Conservation (phyloP, 805 yeast species). For the Diddensiella transvaalensis region DNA sequence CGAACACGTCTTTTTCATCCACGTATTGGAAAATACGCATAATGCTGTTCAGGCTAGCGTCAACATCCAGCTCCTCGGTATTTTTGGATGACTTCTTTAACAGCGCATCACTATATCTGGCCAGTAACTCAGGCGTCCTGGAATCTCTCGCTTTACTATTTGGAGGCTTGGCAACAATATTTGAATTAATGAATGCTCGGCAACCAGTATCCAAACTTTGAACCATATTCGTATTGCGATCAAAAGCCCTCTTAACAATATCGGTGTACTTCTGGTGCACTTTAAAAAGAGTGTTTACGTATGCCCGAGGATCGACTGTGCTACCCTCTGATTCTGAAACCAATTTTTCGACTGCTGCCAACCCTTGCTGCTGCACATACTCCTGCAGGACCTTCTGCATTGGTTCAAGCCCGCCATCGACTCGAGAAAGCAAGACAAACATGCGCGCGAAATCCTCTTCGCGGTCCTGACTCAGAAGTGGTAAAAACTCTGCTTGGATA, state of each 20-base stretch:
- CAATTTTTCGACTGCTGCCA: conserved; percentile 56
- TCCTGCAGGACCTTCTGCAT: conserved; percentile 67
- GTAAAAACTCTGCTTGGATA: conserved; percentile 71
- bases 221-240: conserved; percentile 70
- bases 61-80: conserved; percentile 66
- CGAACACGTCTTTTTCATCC: conserved; percentile 93
- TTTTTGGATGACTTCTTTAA: conserved; percentile 73
- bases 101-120: conserved; percentile 81
- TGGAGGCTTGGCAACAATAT: conserved; percentile 62
- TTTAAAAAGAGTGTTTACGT: conserved; percentile 70
- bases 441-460: conserved; percentile 72
- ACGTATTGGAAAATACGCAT: conserved; percentile 84
- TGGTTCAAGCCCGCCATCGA: conserved; percentile 74
- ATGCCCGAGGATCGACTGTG: conserved; percentile 65
- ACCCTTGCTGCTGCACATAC: conserved; percentile 66
- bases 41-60: conserved; percentile 67
- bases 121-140: conserved; percentile 88
- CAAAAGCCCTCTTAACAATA: conserved; percentile 65
- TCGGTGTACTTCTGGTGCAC: conserved; percentile 65
- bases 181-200: conserved; percentile 74
- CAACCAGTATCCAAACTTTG: conserved; percentile 90
- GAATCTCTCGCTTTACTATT: conserved; percentile 39
- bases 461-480: conserved; percentile 69
- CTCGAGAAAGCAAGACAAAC: conserved; percentile 71
- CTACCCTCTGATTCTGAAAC: conserved; percentile 34